Evolutionary conservation across 108 stramenopile species (phyloP).

Genomic region (Discostella pseudostelligera): DNA sequence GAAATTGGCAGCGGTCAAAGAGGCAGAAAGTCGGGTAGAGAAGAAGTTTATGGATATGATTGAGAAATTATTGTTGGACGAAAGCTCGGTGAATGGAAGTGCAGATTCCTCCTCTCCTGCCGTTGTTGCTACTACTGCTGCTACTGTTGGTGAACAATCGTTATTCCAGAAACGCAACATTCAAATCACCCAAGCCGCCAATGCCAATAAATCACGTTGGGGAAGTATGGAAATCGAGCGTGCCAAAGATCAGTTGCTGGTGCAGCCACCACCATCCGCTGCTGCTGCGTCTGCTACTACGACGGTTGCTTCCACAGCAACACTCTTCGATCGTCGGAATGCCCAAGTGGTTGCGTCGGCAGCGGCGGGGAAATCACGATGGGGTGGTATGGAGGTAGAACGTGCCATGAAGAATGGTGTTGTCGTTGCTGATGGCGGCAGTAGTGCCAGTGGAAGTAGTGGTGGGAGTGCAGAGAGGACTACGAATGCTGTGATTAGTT

Average conservation of each 20-base stretch:
- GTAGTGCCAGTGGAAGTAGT: background rate
- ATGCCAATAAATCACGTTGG: constrained; percentile 47
- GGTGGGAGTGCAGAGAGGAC: background rate
- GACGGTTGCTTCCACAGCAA: background rate
- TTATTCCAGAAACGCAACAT: constrained; percentile 45
- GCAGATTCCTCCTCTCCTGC: constrained; percentile 9
- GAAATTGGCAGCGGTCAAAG: constrained; percentile 35
- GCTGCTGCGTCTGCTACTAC: constrained; percentile 5
- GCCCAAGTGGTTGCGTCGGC: constrained; percentile 61
- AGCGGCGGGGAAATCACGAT: constrained; percentile 72
- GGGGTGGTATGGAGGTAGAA: constrained; percentile 67
- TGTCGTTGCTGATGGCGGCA: too few relatives aligned
- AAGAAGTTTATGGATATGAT: constrained; percentile 45
- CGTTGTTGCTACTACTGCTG: background rate
- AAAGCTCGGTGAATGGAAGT: constrained; percentile 1
- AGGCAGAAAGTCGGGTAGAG: constrained; percentile 57
- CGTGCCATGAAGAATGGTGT: constrained; percentile 15
- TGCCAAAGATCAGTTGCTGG: background rate
- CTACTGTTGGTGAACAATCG: constrained; percentile 8
- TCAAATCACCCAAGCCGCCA: constrained; percentile 30
- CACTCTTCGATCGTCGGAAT: constrained; percentile 52
- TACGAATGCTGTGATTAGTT: too few relatives aligned
- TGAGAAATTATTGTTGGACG: constrained; percentile 24
- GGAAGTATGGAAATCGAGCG: constrained; percentile 37
- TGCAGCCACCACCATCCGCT: constrained; percentile 14